A percentile compares a stretch with the other conserved stretches of the same genome.
Evolutionary conservation across 208 protist species (phyloP).

Genomic region (Trypanosomatidae sp.): DNA sequence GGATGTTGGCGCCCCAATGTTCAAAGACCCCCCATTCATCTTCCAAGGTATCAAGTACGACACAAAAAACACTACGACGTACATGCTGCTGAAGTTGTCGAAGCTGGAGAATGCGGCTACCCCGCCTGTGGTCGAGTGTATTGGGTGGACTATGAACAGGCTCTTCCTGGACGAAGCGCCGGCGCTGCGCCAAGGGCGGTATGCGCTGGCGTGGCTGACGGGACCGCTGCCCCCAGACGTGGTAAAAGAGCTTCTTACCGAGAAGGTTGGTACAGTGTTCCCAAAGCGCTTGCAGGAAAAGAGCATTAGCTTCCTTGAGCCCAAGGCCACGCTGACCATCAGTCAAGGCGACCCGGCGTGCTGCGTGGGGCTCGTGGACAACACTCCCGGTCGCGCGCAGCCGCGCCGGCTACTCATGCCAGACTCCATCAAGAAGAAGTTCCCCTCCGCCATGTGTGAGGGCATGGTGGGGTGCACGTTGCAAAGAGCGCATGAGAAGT

Average conservation of each 20-base stretch:
- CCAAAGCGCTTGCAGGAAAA: constrained; percentile 27
- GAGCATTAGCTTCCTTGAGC: constrained; percentile 38
- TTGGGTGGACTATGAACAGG: constrained; percentile 66
- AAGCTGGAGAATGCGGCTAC: constrained; percentile 24
- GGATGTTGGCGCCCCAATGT: constrained; percentile 55
- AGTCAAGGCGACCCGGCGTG: constrained; percentile 53
- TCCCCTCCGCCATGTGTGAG: constrained; percentile 43
- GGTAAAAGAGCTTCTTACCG: constrained; percentile 35
- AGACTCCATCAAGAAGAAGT: constrained; percentile 24
- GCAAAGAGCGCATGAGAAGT: constrained; percentile 28
- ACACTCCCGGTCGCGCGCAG: constrained; percentile 43
- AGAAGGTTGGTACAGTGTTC: constrained; percentile 51
- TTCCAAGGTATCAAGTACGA: constrained; percentile 35
- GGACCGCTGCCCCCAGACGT: constrained; percentile 38
- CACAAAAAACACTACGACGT: constrained; percentile 28
- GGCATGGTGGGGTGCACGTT: constrained; percentile 54
- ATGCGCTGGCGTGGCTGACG: constrained; percentile 47
- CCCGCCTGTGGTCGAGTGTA: constrained; percentile 19
- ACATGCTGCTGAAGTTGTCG: constrained; percentile 62
- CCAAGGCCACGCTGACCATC: constrained; percentile 55
- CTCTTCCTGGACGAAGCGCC: constrained; percentile 45
- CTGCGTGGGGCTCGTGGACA: constrained; percentile 35
- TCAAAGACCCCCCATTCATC: constrained; percentile 54
- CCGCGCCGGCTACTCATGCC: constrained; percentile 50
- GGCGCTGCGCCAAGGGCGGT: constrained; percentile 58